phyloP scores from a whole-genome alignment of 129 eudicot genomes.

The Artemisia argyi region DNA sequence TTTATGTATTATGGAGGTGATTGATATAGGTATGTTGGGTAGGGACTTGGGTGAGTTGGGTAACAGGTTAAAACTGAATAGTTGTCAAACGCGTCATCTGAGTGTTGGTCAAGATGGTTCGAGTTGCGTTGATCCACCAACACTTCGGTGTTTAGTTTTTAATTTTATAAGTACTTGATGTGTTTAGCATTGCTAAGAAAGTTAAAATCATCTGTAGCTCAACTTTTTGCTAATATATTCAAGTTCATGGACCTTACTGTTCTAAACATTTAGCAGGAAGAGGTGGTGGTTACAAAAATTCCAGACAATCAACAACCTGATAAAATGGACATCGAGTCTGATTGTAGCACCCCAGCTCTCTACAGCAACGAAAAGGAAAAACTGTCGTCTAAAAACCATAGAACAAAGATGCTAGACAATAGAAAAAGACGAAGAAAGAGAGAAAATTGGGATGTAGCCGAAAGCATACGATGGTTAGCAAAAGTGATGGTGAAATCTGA shows the following conservation, averaged over 20 bases:
- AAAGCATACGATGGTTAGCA: slow-evolving; percentile 81
- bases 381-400: slow-evolving; percentile 34
- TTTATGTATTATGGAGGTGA: too few species aligned
- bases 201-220: too few species aligned
- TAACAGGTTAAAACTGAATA: too few species aligned
- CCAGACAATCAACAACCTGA: slow-evolving; percentile 49
- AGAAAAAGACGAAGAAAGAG: slow-evolving; percentile 39
- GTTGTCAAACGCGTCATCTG: too few species aligned
- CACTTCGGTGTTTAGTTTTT: too few species aligned
- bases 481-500: slow-evolving; percentile 74
- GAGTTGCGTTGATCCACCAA: background rate
- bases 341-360: slow-evolving; percentile 81
- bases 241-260: background rate
- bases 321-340: slow-evolving; percentile 50
- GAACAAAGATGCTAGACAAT: slow-evolving; percentile 18
- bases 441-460: slow-evolving; percentile 52
- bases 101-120: background rate
- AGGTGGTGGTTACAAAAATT: slow-evolving; percentile 36
- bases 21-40: too few species aligned
- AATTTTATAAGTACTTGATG: too few species aligned
- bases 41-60: too few species aligned
- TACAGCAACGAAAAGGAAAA: slow-evolving; percentile 54
- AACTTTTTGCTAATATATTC: background rate
- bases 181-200: too few species aligned
- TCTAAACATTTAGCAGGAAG: slow-evolving; percentile 38